phyloP scores from a whole-genome alignment of 345 rosid species.

The Bretschneidera sinensis region DNA sequence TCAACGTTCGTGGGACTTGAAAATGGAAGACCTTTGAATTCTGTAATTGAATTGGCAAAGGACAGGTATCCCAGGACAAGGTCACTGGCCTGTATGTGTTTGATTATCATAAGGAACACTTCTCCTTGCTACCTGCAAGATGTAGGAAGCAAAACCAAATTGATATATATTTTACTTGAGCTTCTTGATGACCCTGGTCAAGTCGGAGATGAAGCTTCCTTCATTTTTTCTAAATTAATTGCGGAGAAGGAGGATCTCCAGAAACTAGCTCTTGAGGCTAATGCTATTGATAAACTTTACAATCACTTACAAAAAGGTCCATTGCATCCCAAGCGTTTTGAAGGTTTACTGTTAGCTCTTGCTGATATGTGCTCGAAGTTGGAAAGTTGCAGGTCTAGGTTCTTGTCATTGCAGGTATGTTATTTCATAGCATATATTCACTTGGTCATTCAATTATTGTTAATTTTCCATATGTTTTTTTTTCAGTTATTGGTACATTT shows the following conservation, averaged over 20 bases:
- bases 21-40: slow-evolving; percentile 48
- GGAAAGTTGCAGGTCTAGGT: slow-evolving; percentile 74
- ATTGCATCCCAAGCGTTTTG: slow-evolving; percentile 47
- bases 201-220: slow-evolving; percentile 82
- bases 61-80: slow-evolving; percentile 67
- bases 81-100: slow-evolving; percentile 73
- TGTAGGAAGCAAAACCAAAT: slow-evolving; percentile 45
- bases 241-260: slow-evolving; percentile 72
- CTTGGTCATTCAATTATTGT: no score
- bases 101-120: slow-evolving; percentile 62
- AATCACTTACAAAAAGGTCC: slow-evolving; percentile 41
- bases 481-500: no score
- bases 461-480: no score
- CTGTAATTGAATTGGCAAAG: slow-evolving; percentile 48
- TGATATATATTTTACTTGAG: slow-evolving; percentile 65
- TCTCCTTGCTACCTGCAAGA: slow-evolving; percentile 53
- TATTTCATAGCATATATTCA: no score
- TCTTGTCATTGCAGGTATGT: slow-evolving; percentile 64
- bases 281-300: slow-evolving; percentile 53
- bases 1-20: slow-evolving; percentile 46
- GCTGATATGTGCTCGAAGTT: slow-evolving; percentile 74
- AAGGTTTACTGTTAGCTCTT: slow-evolving; percentile 67
- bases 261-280: slow-evolving; percentile 63
- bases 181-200: slow-evolving; percentile 82
- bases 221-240: slow-evolving; percentile 59